Evolutionary conservation across 805 yeast species (phyloP).

Genomic region (Yamadazyma phyllophila): DNA sequence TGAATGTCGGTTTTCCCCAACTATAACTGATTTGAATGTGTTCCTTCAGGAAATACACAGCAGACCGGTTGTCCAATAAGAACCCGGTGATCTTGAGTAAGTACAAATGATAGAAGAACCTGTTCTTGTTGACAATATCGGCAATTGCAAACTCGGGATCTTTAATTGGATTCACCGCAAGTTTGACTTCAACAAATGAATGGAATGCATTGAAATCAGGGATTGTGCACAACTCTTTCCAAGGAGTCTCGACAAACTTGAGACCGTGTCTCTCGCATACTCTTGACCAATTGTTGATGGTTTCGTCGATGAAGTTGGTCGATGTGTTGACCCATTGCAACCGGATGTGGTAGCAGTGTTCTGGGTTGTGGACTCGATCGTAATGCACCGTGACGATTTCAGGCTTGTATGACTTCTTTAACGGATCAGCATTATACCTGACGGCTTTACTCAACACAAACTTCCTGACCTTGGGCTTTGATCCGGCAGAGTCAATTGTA

Average conservation of each 20-base stretch:
- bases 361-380: slow-evolving; percentile 90
- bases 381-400: slow-evolving; percentile 83
- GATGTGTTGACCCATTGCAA: slow-evolving; percentile 93
- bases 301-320: slow-evolving; percentile 51
- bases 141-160: slow-evolving; percentile 49
- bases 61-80: slow-evolving; percentile 76
- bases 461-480: slow-evolving; percentile 22
- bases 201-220: slow-evolving; percentile 84
- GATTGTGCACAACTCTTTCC: slow-evolving; percentile 77
- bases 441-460: slow-evolving; percentile 68
- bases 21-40: slow-evolving; percentile 72
- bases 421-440: slow-evolving; percentile 72
- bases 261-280: slow-evolving; percentile 84
- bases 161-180: slow-evolving; percentile 71
- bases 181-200: slow-evolving; percentile 67
- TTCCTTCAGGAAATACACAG: slow-evolving; percentile 54
- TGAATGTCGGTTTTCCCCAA: slow-evolving; percentile 87
- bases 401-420: slow-evolving; percentile 65
- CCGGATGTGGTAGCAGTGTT: slow-evolving; percentile 87
- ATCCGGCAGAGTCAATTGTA: slow-evolving; percentile 23
- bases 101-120: slow-evolving; percentile 74
- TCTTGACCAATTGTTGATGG: slow-evolving; percentile 60
- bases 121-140: slow-evolving; percentile 47
- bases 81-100: slow-evolving; percentile 70
- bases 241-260: slow-evolving; percentile 78